Evolutionary conservation across 2,329 filamentous ascomycete genomes (phyloP), one percentile per base, ranked within the genome.

Genomic region (Nigrograna mackinnonii): DNA sequence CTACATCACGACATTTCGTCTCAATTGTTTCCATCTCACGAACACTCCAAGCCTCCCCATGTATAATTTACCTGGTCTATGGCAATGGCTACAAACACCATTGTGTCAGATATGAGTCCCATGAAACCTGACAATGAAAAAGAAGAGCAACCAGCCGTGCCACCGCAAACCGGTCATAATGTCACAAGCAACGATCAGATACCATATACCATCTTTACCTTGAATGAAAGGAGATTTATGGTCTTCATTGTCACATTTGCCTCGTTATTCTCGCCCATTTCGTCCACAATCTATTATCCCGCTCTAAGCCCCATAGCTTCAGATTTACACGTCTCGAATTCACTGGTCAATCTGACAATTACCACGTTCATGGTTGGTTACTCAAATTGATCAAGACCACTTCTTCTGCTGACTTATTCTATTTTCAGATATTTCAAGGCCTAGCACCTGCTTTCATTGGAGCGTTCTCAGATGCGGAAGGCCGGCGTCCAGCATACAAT

Each of bases 391-490:
- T 41, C 13, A 13, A 12, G 31, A n/a, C 14, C 5, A 44, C 18
- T 28, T 24, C 26, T 6, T 17, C 13, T 11, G 7, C 6, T n/a
- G 14, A 22, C 28, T 22, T 13, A 41, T 22, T 13, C 7, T 39
- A 30, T 4, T 11, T n/a, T 17, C 35, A 44, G 41, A 50, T 54
- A 19, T 46, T 57, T 34, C 78, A 80, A 68, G 78, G 74, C 2
- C 57, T 80, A 9, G 72, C 75, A 1, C 76, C 76, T 14, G 71
- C 74, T 35, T 68, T 79, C 16, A 63, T 78, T 30, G 76, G 73
- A 3, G 72, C 72, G 35, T 68, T 78, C 32, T 69, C 76, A 2
- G 76, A 79, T 47, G 72, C 67, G 40, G 67, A 67, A 24, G 76
- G 76, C 22, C 64, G 76, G 46, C 64, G 76, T 46, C 76, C 76